phyloP scores from a whole-genome alignment of 345 rosid species.

The Brassica juncea region DNA sequence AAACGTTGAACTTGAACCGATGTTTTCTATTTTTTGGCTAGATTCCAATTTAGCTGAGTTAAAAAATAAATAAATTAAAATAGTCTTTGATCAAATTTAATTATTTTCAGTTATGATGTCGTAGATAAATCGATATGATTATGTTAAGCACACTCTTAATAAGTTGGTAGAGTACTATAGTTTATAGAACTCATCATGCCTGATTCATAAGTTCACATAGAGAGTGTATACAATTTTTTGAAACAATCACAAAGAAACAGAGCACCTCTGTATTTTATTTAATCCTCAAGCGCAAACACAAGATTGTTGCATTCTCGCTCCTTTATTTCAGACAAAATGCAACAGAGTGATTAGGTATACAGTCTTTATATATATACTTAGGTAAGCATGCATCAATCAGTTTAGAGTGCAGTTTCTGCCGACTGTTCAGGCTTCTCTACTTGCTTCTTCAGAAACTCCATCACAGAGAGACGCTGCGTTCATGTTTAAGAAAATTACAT shows the following conservation, averaged over 20 bases:
- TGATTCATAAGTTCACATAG: not conserved
- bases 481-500: conserved; percentile 16
- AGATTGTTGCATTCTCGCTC: conserved; percentile 16
- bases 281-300: conserved; percentile 7
- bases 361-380: conserved; percentile 22
- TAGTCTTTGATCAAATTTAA: no score
- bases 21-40: no score
- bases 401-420: conserved; percentile 34
- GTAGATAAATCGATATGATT: no score
- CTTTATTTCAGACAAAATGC: conserved; percentile 27
- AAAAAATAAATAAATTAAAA: no score
- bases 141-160: no score
- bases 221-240: not conserved
- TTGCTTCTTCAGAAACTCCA: conserved; percentile 79
- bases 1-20: no score
- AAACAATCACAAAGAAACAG: conserved; percentile 35
- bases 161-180: no score
- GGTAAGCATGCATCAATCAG: not conserved
- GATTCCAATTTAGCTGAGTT: no score
- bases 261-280: conserved; percentile 30
- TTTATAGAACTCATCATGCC: not conserved
- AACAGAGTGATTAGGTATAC: conserved; percentile 5
- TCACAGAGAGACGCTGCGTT: conserved; percentile 71
- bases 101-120: no score
- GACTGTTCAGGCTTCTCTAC: conserved; percentile 52